Conservation (phyloP, 306 rosid genomes). For the Rosa chinensis region DNA sequence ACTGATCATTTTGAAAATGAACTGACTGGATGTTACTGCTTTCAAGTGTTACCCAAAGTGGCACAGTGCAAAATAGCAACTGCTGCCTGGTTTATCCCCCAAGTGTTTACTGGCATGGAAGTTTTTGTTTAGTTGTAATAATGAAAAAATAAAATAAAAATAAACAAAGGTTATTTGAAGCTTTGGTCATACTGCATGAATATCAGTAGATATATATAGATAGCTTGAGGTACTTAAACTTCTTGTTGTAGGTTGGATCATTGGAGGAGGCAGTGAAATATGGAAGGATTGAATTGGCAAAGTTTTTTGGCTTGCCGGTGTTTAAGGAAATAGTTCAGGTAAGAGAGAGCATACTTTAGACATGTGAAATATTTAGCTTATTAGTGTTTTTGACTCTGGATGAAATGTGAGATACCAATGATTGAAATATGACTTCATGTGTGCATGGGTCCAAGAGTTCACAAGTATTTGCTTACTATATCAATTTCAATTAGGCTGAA, state of each 20-base stretch:
- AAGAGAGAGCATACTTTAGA: neutral
- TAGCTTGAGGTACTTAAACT: constrained; percentile 21
- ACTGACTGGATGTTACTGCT: neutral
- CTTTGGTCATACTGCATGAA: neutral
- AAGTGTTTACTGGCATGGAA: no score
- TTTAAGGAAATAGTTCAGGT: constrained; percentile 88
- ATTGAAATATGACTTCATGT: neutral
- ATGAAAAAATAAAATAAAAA: no score
- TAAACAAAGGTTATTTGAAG: neutral
- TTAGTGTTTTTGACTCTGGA: neutral
- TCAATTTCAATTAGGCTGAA: neutral
- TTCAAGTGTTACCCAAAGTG: no score
- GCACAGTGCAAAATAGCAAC: no score
- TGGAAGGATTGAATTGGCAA: constrained; percentile 74
- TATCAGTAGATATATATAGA: neutral
- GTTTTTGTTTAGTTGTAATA: no score
- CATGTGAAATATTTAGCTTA: neutral
- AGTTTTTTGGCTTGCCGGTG: constrained; percentile 59
- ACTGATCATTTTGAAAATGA: neutral
- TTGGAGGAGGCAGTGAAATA: constrained; percentile 88
- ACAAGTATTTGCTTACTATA: neutral
- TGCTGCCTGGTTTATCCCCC: no score
- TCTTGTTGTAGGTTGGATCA: constrained; percentile 64
- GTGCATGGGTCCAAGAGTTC: neutral
- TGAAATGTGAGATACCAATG: neutral